These are phyloP conservation scores for Penicillium fimorum DNA, from an alignment of 495 filamentous ascomycete genomes.

Conservation along the genomic window DNA sequence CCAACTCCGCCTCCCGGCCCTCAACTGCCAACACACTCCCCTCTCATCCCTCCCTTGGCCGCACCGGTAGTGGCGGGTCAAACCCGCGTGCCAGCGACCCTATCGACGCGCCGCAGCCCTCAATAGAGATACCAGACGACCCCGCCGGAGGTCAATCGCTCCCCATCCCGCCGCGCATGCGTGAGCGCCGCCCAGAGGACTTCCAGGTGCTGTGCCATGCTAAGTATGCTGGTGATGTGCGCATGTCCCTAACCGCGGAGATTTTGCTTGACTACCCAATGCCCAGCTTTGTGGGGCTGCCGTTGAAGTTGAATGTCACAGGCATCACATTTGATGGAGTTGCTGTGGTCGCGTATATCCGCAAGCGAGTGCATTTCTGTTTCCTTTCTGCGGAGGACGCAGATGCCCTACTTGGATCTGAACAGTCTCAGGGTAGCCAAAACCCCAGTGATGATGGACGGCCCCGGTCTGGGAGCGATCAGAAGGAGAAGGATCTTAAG, in stretches of 20 bases:
- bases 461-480: conserved; percentile 25
- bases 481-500: conserved; percentile 54
- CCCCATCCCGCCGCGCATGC: conserved; percentile 41
- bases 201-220: conserved; percentile 88
- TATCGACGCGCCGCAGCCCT: conserved; percentile 27
- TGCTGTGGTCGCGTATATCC: conserved; percentile 84
- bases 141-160: conserved; percentile 22
- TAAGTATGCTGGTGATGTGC: conserved; percentile 79
- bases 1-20: conserved; percentile 41
- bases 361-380: conserved; percentile 78
- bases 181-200: conserved; percentile 54
- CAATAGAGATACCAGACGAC: conserved; percentile 26
- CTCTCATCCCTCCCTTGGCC: conserved; percentile 33
- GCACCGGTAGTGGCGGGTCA: conserved; percentile 29
- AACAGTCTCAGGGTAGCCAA: conserved; percentile 38
- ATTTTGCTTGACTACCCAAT: conserved; percentile 97
- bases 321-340: conserved; percentile 93
- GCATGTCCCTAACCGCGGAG: conserved; percentile 84
- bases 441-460: conserved; percentile 24
- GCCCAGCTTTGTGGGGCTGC: conserved; percentile 92
- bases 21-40: conserved; percentile 43
- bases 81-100: conserved; percentile 23
- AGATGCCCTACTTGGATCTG: conserved; percentile 58
- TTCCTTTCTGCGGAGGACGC: conserved; percentile 89
- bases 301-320: conserved; percentile 87